These are phyloP conservation scores for Phytophthora sp. DNA, from an alignment of 352 stramenopile species.

Conservation along the genomic window DNA sequence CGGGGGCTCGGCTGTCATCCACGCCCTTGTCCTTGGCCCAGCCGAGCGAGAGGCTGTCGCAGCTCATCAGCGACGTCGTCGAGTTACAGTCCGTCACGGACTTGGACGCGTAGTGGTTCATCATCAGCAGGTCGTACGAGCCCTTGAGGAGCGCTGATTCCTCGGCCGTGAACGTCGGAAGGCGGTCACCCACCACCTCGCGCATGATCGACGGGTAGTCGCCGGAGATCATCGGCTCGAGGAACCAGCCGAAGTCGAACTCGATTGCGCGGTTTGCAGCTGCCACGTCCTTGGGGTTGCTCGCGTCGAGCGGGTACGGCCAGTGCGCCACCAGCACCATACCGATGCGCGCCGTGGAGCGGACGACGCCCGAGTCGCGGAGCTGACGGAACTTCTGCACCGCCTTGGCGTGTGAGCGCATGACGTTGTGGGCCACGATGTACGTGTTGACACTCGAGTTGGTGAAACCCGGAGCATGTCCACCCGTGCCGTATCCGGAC, in stretches of 20 bases:
- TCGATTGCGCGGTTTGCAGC: conserved; percentile 86
- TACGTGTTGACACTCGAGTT: conserved; percentile 43
- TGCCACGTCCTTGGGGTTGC: conserved; percentile 42
- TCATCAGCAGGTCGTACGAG: conserved; percentile 93
- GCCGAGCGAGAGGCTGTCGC: conserved; percentile 27
- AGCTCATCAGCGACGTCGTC: conserved; percentile 47
- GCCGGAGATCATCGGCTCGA: too few relatives aligned
- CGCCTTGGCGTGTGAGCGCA: conserved; percentile 87
- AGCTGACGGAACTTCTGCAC: conserved; percentile 87
- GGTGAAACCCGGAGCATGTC: conserved; percentile 34
- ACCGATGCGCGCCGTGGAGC: too few relatives aligned
- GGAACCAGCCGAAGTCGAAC: conserved; percentile 92
- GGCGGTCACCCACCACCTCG: conserved; percentile 67
- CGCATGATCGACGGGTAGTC: conserved; percentile 95
- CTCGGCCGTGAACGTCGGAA: conserved; percentile 89
- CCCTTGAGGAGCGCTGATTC: conserved; percentile 74
- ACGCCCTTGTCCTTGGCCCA: conserved; percentile 44
- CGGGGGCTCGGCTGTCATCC: conserved; percentile 37
- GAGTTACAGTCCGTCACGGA: conserved; percentile 61
- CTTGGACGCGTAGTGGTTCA: conserved; percentile 70
- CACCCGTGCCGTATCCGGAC: conserved; percentile 81
- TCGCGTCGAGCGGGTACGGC: conserved; percentile 79
- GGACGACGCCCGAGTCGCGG: conserved; percentile 42
- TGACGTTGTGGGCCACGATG: conserved; percentile 76
- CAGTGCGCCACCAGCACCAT: conserved; percentile 92